Evolutionary conservation across 495 filamentous ascomycete species (phyloP), one percentile per base, ranked within the genome.

Genomic region (Haplographium delicatum): DNA sequence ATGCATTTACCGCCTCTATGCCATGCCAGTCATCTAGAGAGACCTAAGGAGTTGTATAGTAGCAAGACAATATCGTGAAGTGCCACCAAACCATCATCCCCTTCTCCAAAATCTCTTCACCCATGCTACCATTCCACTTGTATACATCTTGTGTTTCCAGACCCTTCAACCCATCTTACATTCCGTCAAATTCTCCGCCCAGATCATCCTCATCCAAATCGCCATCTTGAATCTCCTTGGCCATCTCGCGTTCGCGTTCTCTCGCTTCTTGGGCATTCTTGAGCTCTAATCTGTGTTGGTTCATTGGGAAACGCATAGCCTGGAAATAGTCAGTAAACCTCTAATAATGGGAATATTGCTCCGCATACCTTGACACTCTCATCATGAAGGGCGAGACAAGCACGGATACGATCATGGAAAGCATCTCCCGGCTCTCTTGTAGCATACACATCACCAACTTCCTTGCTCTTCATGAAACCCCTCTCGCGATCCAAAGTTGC

Each of bases 281-380:
- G 43, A 97, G 74, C 69, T 97, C 93, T 24, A 96, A 75, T n/a
- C 93, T 79, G 71, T 97, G 91, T 71, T 96, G 90, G 71, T 98
- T 96, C 91, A 96, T 96, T 7, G 93, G 93, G 73, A 96, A 98
- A 13, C 94, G 78, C 93, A 98, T 98, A 19, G 93, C 91, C 89
- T 95, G 52, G 18, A 3, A 16, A 26, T 47, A 39, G 41, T 16
- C 33, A 11, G 22, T 28, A 50, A 38, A 56, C 18, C 19, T 19
- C 20, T 5, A 40, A n/a, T 23, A 15, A n/a, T 10, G 9, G 5
- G 20, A 26, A 20, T 7, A n/a, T 30, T 30, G 48, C n/a, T 50
- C 41, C 39, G 58, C 73, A 64, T 78, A 91, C 89, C 86, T 94
- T 96, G 40, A 98, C 90, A 68, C 91, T 95, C 70, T 98, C 93